These are phyloP conservation scores for Orbilia blumenaviensis DNA, from an alignment of 2,329 filamentous ascomycete genomes.

Conservation along the genomic window DNA sequence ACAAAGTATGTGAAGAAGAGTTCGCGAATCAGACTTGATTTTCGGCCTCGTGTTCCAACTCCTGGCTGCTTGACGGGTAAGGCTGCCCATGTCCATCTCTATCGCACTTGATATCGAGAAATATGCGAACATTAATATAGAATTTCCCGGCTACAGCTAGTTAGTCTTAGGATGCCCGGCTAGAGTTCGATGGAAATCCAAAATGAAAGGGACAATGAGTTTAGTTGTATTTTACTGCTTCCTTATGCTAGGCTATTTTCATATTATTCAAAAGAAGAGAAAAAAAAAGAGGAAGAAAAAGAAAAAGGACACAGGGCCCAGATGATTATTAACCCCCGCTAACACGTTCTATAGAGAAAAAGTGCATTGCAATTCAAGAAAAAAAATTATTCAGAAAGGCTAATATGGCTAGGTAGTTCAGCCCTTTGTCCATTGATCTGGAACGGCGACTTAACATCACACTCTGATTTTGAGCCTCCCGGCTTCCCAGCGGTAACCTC, in stretches of 20 bases:
- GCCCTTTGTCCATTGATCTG: conserved; percentile 18
- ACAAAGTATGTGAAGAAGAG: neutral
- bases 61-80: neutral
- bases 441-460: conserved; percentile 27
- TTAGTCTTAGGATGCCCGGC: too few relatives aligned
- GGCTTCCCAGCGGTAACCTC: conserved; percentile 32
- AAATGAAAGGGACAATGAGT: too few relatives aligned
- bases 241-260: too few relatives aligned
- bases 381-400: neutral
- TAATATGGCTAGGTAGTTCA: conserved; percentile 16
- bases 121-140: too few relatives aligned
- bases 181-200: neutral
- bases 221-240: too few relatives aligned
- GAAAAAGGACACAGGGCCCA: neutral
- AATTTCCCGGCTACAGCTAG: too few relatives aligned
- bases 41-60: neutral
- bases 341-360: neutral
- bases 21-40: neutral
- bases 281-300: neutral
- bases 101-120: too few relatives aligned
- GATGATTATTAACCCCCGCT: neutral
- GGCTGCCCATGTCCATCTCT: too few relatives aligned
- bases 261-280: too few relatives aligned
- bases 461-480: conserved; percentile 25
- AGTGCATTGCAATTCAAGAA: neutral